Percentiles rank a stretch among this genome's conserved stretches.
These are phyloP conservation scores for Paramyrothecium sp. DNA, from an alignment of 2,329 filamentous ascomycete genomes.

Conservation along the genomic window DNA sequence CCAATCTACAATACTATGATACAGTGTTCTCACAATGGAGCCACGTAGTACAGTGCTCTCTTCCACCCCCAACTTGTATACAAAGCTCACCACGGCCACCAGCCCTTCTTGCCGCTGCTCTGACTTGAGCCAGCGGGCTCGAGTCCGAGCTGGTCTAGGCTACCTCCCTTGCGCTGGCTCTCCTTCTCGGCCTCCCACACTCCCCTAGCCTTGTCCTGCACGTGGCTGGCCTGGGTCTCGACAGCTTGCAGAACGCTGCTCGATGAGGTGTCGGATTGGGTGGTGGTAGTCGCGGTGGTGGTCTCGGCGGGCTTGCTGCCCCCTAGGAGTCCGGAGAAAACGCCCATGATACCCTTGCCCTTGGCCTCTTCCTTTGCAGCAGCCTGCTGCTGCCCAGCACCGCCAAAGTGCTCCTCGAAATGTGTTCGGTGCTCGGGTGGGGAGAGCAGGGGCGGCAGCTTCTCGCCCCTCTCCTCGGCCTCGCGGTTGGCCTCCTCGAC, in stretches of 20 bases:
- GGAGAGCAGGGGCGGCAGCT: constrained; percentile 51
- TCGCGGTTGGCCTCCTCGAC: constrained; percentile 56
- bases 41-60: too few relatives aligned
- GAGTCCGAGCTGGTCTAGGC: constrained; percentile 48
- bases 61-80: neutral
- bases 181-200: constrained; percentile 49
- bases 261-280: neutral
- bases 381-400: constrained; percentile 17
- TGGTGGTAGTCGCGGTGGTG: constrained; percentile 4
- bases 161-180: constrained; percentile 49
- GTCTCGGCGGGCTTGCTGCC: constrained; percentile 12
- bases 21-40: neutral
- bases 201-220: constrained; percentile 34
- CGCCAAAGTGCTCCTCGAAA: constrained; percentile 32
- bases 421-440: constrained; percentile 37
- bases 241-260: constrained; percentile 19
- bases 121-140: constrained; percentile 23
- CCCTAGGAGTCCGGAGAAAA: constrained; percentile 28
- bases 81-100: constrained; percentile 37
- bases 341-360: constrained; percentile 34
- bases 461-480: constrained; percentile 42
- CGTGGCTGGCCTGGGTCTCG: constrained; percentile 7
- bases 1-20: constrained; percentile 4
- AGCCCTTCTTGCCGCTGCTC: constrained; percentile 44
- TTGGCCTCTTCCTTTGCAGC: constrained; percentile 22